Base-by-base conservation (phyloP, 179 eudicot species). In the Sideroxylon spinosum region DNA sequence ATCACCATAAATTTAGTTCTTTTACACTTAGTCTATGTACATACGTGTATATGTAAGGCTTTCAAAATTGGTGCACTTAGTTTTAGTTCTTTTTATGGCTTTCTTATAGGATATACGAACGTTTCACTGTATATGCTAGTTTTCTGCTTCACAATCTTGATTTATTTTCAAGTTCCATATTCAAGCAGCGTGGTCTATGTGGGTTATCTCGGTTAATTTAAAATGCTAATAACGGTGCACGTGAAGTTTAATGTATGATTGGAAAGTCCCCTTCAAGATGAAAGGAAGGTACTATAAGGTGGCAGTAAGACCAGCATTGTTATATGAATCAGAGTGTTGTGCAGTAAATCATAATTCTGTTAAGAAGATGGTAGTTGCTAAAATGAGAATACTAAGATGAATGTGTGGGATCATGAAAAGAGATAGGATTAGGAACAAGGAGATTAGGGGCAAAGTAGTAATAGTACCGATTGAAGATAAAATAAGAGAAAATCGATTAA, bases 101-200 rank as follows among this genome's bases (percentile, higher is more conserved):
- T 52, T 19, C 75, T 71, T 52, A 0, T 7, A 56, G 49, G 50
- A 73, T 44, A 50, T 32, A 55, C 29, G 19, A 10, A 37, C 1
- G 7, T 11, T 50, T 26, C 19, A 9, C 49, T 64, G 6, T 76
- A 26, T n/a, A 64, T 44, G 23, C 60, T 11, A 63, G 50, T 26
- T 49, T 77, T 77, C 44, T 66, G 50, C 53, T 29, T 22, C 37
- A 16, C 25, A 56, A 22, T 55, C 68, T 9, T 22, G 17, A 68
- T 68, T 37, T 65, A 17, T 65, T 76, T 26, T 67, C 23, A 65
- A 77, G 16, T 57, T 59, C 28, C n/a, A n/a, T 50, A 17, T 65
- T 57, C 44, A 76, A n/a, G 76, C 73, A 66, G 22, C 49, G 53
- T 50, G 79, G 72, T 52, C 52, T 19, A 52, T n/a, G 60, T 25